Evolutionary conservation across 2,329 filamentous ascomycete genomes (phyloP).

Genomic region (Bipolaris bicolor): DNA sequence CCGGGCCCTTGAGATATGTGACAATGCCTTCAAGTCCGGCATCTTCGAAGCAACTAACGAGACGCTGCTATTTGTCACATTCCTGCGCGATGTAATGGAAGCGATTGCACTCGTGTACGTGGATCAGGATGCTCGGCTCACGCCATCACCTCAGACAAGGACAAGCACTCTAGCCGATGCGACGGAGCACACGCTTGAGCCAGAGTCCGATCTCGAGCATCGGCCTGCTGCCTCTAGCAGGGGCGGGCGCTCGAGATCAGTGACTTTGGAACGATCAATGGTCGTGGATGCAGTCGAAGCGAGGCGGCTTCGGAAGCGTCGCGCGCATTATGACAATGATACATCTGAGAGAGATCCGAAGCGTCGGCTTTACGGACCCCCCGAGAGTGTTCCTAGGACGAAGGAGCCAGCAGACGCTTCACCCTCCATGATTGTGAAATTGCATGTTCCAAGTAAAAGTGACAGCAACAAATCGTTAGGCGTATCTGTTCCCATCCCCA

Average conservation of each 20-base stretch:
- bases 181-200: too few species aligned
- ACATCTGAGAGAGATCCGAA: background rate
- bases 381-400: background rate
- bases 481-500: too few species aligned
- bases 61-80: background rate
- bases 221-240: too few species aligned
- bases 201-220: background rate
- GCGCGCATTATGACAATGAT: background rate
- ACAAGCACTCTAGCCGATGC: background rate
- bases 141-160: background rate
- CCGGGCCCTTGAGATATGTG: background rate
- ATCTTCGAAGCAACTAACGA: background rate
- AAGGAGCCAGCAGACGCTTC: too few species aligned
- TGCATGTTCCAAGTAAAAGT: too few species aligned
- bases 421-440: too few species aligned
- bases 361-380: background rate
- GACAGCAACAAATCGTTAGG: too few species aligned
- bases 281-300: background rate
- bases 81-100: background rate
- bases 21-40: constrained; percentile 3
- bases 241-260: too few species aligned
- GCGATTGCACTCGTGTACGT: background rate
- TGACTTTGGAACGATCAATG: too few species aligned
- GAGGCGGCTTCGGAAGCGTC: background rate
- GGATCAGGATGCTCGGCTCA: background rate